Percentiles rank a stretch among this genome's conserved stretches.
phyloP scores from a whole-genome alignment of 345 rosid genomes.

The Cardamine chenopodiifolia region DNA sequence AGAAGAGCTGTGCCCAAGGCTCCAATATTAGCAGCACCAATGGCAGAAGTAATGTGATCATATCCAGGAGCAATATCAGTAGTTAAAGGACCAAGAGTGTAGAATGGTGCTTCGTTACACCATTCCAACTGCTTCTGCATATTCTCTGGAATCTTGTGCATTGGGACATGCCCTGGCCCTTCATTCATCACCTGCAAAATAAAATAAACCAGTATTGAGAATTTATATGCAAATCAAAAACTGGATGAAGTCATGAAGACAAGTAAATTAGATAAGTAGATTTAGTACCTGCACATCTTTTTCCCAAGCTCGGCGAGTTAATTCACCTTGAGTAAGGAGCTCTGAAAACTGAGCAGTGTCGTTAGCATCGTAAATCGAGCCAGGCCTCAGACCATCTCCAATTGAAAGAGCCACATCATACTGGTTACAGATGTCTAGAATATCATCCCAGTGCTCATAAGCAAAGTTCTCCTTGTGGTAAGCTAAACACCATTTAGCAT shows the following conservation, averaged over 20 bases:
- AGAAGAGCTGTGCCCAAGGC: constrained; percentile 99
- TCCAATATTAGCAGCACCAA: constrained; percentile 98
- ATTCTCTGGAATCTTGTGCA: constrained; percentile 99
- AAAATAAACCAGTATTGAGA: background rate
- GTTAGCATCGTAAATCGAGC: constrained; percentile 97
- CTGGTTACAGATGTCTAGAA: constrained; percentile 92
- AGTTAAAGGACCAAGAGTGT: constrained; percentile 95
- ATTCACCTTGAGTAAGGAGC: constrained; percentile 97
- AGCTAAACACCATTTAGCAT: constrained; percentile 97
- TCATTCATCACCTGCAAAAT: constrained; percentile 96
- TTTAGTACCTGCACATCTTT: constrained; percentile 89
- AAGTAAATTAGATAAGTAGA: background rate
- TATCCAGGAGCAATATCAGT: constrained; percentile 98
- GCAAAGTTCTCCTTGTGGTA: constrained; percentile 98
- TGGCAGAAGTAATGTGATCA: constrained; percentile 98
- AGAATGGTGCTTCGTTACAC: constrained; percentile 99
- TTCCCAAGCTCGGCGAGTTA: constrained; percentile 97
- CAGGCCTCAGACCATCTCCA: constrained; percentile 97
- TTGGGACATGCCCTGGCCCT: constrained; percentile 95
- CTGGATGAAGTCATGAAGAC: background rate
- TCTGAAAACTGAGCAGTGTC: constrained; percentile 99
- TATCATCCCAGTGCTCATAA: constrained; percentile 98
- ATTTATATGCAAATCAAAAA: background rate
- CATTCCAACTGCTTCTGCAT: constrained; percentile 98
- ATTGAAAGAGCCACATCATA: constrained; percentile 94